Base-by-base conservation (phyloP, 2,329 filamentous ascomycete genomes). In the Diaporthe citrichinensis region DNA sequence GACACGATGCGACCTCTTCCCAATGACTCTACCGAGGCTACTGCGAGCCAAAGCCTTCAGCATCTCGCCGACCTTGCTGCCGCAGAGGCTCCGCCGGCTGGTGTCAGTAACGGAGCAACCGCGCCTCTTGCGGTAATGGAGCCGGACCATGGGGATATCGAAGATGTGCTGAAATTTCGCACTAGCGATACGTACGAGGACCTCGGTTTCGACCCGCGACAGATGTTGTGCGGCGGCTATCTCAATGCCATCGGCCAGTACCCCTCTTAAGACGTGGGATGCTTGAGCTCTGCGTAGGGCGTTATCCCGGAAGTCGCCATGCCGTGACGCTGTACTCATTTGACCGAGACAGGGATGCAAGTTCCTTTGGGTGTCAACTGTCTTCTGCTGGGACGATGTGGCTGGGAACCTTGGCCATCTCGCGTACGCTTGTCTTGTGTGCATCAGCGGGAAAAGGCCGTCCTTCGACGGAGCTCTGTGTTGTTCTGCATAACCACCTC, bases 1-100 rank as follows among this genome's bases (percentile, higher is more conserved):
- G 86, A 88, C 79, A 84, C 80, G 62, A 81, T 82, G 71, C 82
- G 79, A 74, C 80, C 83, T 65, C 79, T 82, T 39, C 82, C 84
- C 77, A 78, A 85, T 80, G 79, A 83, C 80, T 75, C 85, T 82
- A 83, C 82, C 28, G 85, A 84, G 77, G 82, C 82, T 31, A 84
- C 85, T 65, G 87, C 84, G 72, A 91, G 86, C 80, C 88, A 87
- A 76, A 88, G 89, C 46, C 84, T 94, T 68, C 91, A 93, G 81
- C 90, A 89, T 76, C 84, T 93, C 12, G 92, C 91, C 10, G 90
- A 93, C 77, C 79, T 90, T 57, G 88, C 88, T 7, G 86, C 86
- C 9, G 84, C 82, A 28, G 78, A 77, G 58, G 82, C 81, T 20
- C 81, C 81, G 55, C 78, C 28, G 59, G 81, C 83, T 61, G 68